Evolutionary conservation across 2,329 filamentous ascomycete species (phyloP).

Genomic region (Colletotrichum camelliae): DNA sequence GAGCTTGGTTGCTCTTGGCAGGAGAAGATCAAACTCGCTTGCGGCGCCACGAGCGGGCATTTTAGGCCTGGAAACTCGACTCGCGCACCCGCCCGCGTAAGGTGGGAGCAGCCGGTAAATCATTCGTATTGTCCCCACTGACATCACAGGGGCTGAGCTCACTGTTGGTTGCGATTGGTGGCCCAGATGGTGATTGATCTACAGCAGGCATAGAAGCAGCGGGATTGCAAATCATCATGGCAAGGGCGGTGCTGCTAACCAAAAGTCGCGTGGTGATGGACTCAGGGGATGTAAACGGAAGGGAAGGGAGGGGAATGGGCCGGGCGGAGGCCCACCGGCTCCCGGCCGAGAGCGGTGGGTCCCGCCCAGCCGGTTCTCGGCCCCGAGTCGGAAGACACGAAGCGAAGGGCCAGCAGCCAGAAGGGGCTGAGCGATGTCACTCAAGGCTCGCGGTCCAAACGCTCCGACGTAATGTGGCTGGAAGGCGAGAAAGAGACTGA

Average conservation of each 20-base stretch:
- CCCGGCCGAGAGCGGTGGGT: neutral
- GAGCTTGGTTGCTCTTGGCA: neutral
- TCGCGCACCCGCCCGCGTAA: neutral
- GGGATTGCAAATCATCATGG: slow-evolving; percentile 7
- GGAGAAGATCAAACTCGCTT: slow-evolving; percentile 17
- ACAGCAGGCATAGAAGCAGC: slow-evolving; percentile 8
- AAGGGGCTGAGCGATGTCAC: neutral
- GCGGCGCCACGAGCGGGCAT: neutral
- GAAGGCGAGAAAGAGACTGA: neutral
- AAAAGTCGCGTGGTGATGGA: neutral
- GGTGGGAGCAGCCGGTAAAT: neutral
- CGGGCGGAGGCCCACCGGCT: neutral
- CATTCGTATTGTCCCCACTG: neutral
- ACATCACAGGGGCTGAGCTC: neutral
- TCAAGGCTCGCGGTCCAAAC: neutral
- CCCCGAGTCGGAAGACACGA: neutral
- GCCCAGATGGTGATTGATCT: neutral
- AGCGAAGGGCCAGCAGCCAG: neutral
- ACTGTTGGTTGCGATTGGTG: neutral
- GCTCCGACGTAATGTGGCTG: neutral
- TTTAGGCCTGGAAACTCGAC: neutral
- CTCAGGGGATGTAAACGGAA: neutral
- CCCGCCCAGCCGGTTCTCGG: neutral
- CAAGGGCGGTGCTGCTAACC: neutral
- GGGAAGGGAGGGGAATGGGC: neutral